Base-by-base conservation (phyloP, 179 eudicot species). In the Drosera spatulata region DNA sequence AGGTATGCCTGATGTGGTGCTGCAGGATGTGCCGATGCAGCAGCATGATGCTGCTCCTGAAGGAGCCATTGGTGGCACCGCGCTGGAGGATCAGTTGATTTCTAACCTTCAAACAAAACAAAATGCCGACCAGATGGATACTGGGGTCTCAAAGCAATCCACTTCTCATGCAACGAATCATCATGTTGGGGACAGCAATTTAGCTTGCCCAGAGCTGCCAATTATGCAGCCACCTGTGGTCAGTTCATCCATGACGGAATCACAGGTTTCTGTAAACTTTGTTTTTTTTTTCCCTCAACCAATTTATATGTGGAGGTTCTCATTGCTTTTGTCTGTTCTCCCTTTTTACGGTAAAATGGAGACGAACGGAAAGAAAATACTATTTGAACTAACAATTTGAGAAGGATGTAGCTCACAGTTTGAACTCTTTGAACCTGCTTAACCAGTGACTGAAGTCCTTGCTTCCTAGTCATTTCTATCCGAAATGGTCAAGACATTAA, bases 191-290 rank as follows among this genome's bases (percentile, higher is more conserved):
- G 62, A 52, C 48, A 51, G 56, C 39, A 45, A 22, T 48, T 63
- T 38, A 14, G 33, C 49, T 45, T 6, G 38, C 53, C 4, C 5
- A 39, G 41, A 57, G 6, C 55, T 49, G 51, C 52, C 66, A 15
- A 61, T 47, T 47, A 44, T 51, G 10, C 71, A 61, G 48, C 70
- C n/a, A 51, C 56, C 59, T 61, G n/a, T 51, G 2, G 50, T 41
- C 22, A 39, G 41, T 15, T 61, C 63, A 41, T 2, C n/a, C 40
- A 42, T 8, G 33, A 7, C 39, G 53, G 59, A 61, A 40, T 60
- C 42, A 48, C 41, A 73, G 81, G 81, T 77, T 56, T 41, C 53
- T 13, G 48, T 13, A 22, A 66, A 53, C 41, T 37, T 33, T 55
- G 11, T 22, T 4, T 49, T 47, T 22, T 22, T 22, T 22, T 22